These are phyloP conservation scores for Claviceps sp. DNA, from an alignment of 2,329 filamentous ascomycete genomes.

Conservation along the genomic window DNA sequence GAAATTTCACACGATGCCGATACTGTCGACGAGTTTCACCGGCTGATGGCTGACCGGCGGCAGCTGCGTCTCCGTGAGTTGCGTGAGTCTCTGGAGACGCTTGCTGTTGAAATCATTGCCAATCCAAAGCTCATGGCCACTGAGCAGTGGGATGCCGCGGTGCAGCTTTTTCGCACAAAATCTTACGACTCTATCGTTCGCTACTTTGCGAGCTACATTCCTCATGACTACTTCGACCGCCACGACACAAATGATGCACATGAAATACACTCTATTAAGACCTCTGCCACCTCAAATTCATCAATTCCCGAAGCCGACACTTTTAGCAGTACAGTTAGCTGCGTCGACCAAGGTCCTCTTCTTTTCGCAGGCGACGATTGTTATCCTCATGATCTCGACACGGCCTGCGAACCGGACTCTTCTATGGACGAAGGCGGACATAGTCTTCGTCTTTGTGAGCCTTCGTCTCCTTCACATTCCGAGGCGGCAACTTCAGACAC, in stretches of 20 bases:
- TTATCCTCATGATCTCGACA: slow-evolving; percentile 18
- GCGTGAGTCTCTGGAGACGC: slow-evolving; percentile 40
- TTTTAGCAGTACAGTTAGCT: slow-evolving; percentile 25
- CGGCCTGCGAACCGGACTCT: slow-evolving; percentile 31
- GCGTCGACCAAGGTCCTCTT: slow-evolving; percentile 23
- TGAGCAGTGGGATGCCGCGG: slow-evolving; percentile 43
- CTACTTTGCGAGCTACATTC: slow-evolving; percentile 46
- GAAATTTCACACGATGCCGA: slow-evolving; percentile 40
- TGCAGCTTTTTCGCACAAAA: slow-evolving; percentile 45
- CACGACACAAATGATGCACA: slow-evolving; percentile 19
- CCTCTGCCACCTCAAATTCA: slow-evolving; percentile 21
- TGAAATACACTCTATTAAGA: slow-evolving; percentile 16
- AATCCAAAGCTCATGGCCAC: slow-evolving; percentile 45
- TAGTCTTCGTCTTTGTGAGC: slow-evolving; percentile 11
- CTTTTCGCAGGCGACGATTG: slow-evolving; percentile 28
- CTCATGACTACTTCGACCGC: slow-evolving; percentile 32
- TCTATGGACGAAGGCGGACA: slow-evolving; percentile 14
- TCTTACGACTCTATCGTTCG: slow-evolving; percentile 47
- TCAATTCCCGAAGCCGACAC: slow-evolving; percentile 26
- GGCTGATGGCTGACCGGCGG: slow-evolving; percentile 39
- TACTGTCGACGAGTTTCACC: slow-evolving; percentile 40
- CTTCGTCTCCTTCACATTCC: slow-evolving; percentile 31
- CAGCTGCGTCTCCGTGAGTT: slow-evolving; percentile 40
- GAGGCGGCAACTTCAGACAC: slow-evolving; percentile 35
- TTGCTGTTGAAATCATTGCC: slow-evolving; percentile 47